phyloP scores from a whole-genome alignment of 306 rosid genomes.

The Cucurbita maxima region DNA sequence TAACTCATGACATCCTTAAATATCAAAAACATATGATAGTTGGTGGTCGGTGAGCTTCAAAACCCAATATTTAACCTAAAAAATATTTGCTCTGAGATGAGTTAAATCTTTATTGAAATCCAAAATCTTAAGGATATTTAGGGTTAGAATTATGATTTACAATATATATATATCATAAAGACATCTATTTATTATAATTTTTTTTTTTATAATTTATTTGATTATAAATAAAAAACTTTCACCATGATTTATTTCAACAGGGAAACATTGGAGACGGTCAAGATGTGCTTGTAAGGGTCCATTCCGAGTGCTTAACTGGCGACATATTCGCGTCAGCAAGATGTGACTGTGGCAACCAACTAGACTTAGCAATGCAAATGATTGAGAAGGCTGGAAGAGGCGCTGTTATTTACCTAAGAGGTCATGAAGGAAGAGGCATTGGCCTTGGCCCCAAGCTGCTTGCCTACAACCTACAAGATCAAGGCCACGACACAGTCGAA shows the following conservation, averaged over 20 bases:
- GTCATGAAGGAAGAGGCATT: slow-evolving; percentile 91
- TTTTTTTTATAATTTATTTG: too few relatives aligned
- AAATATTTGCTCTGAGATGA: too few relatives aligned
- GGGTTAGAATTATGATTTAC: too few relatives aligned
- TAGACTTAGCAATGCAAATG: slow-evolving; percentile 67
- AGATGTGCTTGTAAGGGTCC: slow-evolving; percentile 69
- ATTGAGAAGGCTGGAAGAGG: slow-evolving; percentile 69
- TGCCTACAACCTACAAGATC: slow-evolving; percentile 72
- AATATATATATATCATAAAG: too few relatives aligned
- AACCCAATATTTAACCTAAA: too few relatives aligned
- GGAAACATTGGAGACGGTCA: slow-evolving; percentile 61
- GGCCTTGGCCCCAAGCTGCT: slow-evolving; percentile 76
- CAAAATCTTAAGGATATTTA: too few relatives aligned
- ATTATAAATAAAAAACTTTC: background rate
- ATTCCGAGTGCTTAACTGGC: slow-evolving; percentile 85
- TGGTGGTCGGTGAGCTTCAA: too few relatives aligned
- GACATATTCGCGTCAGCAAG: slow-evolving; percentile 78
- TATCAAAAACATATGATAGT: too few relatives aligned
- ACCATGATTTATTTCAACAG: background rate
- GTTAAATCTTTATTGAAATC: too few relatives aligned
- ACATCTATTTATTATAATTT: too few relatives aligned
- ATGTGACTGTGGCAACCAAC: slow-evolving; percentile 82
- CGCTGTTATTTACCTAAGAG: slow-evolving; percentile 66
- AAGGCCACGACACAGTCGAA: slow-evolving; percentile 74
- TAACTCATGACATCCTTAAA: too few relatives aligned